Evolutionary conservation across 2,329 filamentous ascomycete species (phyloP).

Genomic region (Xylaria sp.): DNA sequence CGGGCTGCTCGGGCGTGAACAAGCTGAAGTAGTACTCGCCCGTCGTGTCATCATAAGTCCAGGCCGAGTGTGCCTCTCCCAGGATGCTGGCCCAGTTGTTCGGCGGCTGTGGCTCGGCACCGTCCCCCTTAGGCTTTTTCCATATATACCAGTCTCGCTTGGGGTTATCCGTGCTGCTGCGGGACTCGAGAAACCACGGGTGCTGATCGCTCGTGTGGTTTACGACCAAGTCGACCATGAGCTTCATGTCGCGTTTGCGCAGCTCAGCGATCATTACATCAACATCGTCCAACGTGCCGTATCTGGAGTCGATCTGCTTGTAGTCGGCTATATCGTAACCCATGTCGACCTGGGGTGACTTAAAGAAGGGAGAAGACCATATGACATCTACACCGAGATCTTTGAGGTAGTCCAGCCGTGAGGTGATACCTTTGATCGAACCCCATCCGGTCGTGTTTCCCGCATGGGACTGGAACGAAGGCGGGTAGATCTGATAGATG

Average conservation of each 20-base stretch:
- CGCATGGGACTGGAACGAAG: slow-evolving; percentile 62
- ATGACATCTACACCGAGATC: slow-evolving; percentile 70
- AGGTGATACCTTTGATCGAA: slow-evolving; percentile 70
- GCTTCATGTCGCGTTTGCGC: slow-evolving; percentile 71
- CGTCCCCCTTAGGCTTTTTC: slow-evolving; percentile 61
- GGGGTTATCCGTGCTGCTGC: slow-evolving; percentile 67
- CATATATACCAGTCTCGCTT: slow-evolving; percentile 77
- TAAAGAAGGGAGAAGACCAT: slow-evolving; percentile 74
- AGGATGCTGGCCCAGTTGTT: slow-evolving; percentile 79
- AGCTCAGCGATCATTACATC: slow-evolving; percentile 68
- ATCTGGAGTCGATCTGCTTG: slow-evolving; percentile 70
- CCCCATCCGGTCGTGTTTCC: slow-evolving; percentile 64
- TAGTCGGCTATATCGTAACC: slow-evolving; percentile 78
- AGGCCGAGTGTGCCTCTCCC: slow-evolving; percentile 66
- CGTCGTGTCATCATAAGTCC: slow-evolving; percentile 62
- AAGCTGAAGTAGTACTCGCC: slow-evolving; percentile 58
- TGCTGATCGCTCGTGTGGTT: slow-evolving; percentile 81
- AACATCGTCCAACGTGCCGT: slow-evolving; percentile 73
- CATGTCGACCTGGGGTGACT: slow-evolving; percentile 73
- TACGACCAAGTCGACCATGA: slow-evolving; percentile 80
- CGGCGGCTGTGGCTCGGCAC: slow-evolving; percentile 71
- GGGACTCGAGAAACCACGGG: slow-evolving; percentile 75
- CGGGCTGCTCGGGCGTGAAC: slow-evolving; percentile 80
- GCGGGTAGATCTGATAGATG: slow-evolving; percentile 69
- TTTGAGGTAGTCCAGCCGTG: slow-evolving; percentile 70